Base-by-base conservation (phyloP, 2,329 filamentous ascomycete genomes). In the Pseudogymnoascus sp. region DNA sequence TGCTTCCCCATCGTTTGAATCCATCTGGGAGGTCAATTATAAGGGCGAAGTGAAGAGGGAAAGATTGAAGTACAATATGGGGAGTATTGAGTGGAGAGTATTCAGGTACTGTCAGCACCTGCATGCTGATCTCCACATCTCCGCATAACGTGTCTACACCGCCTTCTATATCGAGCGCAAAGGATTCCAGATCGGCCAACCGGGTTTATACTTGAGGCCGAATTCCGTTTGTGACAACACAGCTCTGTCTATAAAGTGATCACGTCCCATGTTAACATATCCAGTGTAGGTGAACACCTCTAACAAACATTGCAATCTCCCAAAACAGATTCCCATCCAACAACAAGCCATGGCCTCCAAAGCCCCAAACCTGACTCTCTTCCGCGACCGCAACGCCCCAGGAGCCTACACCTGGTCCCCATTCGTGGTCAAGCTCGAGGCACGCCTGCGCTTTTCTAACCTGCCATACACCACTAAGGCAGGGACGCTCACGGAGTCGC, bases 351-450 rank as follows among this genome's bases (percentile, higher is more conserved):
- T 55, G 45, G 10, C 26, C 26, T 33, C 45, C n/a, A 55, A 19
- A 12, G 5, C n/a, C 26, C 45, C 45, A 33, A 55, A 11, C 26
- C 45, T 55, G n/a, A 55, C 45, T 8, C 7, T 55, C 45, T 55
- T 55, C 45, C 45, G 45, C 45, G 45, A 55, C 45, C 45, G 45
- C 10, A 7, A 55, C 26, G 26, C 19, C 12, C 49, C 10, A 19
- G 49, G 49, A 7, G 49, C n/a, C 33, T 55, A 55, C 49, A 55
- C 59, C n/a, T 85, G 82, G 82, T 86, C 84, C 0, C 83, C 84
- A 8, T 87, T 85, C 66, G 83, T 85, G 61, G 81, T 74, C 49
- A 88, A 88, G 70, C 75, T 87, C 60, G 85, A 88, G 69, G 77
- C 82, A 16, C 82, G 84, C 12, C 76, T 87, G 5, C 83, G 85